A percentile compares a stretch with the other conserved stretches of the same genome.
Conservation (phyloP, 352 stramenopile species). For the Phytophthora sp. region DNA sequence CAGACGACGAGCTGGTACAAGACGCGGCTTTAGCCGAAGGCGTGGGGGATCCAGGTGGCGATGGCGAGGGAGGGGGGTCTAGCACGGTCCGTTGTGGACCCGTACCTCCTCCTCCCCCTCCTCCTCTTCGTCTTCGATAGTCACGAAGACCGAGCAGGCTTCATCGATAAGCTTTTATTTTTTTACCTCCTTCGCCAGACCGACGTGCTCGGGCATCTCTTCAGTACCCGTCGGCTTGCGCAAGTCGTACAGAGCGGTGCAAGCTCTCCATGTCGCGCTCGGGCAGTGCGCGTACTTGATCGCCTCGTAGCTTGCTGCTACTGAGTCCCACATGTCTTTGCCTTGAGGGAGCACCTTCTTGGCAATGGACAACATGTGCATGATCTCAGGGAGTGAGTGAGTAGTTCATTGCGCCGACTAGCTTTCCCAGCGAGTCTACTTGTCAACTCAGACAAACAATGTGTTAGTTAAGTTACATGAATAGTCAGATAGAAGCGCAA, state of each 20-base stretch:
- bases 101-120: too few species aligned
- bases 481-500: too few species aligned
- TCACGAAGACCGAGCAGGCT: not conserved
- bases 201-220: not conserved
- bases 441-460: too few species aligned
- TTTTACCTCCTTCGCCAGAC: not conserved
- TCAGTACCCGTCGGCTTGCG: not conserved
- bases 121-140: not conserved
- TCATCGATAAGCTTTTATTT: constrained; percentile 8
- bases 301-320: not conserved
- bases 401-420: not conserved
- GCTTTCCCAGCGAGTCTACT: constrained; percentile 5
- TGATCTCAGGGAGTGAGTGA: not conserved
- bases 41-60: too few species aligned
- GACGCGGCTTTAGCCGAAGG: too few species aligned
- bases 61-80: too few species aligned
- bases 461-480: too few species aligned
- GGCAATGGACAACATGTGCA: not conserved
- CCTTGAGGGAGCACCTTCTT: not conserved
- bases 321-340: constrained; percentile 3
- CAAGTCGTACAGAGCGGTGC: not conserved
- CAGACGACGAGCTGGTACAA: too few species aligned
- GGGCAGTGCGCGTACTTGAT: not conserved
- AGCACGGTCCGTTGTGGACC: too few species aligned
- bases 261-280: not conserved